Percentiles rank a stretch among this genome's conserved stretches.
These are phyloP conservation scores for Cucumis hystrix DNA, from an alignment of 306 rosid species.

Conservation along the genomic window DNA sequence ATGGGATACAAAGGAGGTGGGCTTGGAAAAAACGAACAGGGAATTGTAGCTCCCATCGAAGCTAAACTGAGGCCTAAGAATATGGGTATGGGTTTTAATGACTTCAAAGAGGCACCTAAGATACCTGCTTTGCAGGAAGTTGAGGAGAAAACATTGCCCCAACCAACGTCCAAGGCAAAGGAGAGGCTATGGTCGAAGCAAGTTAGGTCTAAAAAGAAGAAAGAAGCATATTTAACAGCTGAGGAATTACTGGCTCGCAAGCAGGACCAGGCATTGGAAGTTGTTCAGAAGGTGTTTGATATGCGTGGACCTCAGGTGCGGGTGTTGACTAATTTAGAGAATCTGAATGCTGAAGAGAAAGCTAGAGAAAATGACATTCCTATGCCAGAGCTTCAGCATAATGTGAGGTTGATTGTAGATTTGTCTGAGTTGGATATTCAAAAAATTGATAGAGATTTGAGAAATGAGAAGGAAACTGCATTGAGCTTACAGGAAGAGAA, in stretches of 20 bases:
- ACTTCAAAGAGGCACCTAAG: slow-evolving; percentile 33
- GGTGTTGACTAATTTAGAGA: slow-evolving; percentile 38
- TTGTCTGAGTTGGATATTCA: slow-evolving; percentile 36
- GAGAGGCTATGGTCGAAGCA: slow-evolving; percentile 60
- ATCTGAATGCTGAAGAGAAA: slow-evolving; percentile 40
- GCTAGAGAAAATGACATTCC: slow-evolving; percentile 28
- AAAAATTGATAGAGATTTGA: slow-evolving; percentile 39
- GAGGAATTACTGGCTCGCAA: slow-evolving; percentile 63
- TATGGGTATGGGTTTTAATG: slow-evolving; percentile 73
- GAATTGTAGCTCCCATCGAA: slow-evolving; percentile 67
- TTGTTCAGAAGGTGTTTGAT: slow-evolving; percentile 53
- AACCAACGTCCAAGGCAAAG: slow-evolving; percentile 22
- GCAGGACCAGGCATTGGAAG: slow-evolving; percentile 53
- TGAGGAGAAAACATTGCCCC: slow-evolving; percentile 26
- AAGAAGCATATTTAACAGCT: slow-evolving; percentile 49
- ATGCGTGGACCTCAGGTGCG: slow-evolving; percentile 52
- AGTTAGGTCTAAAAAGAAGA: slow-evolving; percentile 23
- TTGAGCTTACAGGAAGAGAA: slow-evolving; percentile 63
- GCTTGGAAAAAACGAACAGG: slow-evolving; percentile 81
- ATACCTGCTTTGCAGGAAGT: slow-evolving; percentile 25
- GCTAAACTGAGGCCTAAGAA: slow-evolving; percentile 73
- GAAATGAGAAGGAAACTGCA: slow-evolving; percentile 64
- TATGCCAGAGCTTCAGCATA: slow-evolving; percentile 50
- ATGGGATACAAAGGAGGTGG: slow-evolving; percentile 99
- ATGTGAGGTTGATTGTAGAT: slow-evolving; percentile 34